Conservation (phyloP, 2,329 filamentous ascomycete species). For the Apiospora malaysiana region DNA sequence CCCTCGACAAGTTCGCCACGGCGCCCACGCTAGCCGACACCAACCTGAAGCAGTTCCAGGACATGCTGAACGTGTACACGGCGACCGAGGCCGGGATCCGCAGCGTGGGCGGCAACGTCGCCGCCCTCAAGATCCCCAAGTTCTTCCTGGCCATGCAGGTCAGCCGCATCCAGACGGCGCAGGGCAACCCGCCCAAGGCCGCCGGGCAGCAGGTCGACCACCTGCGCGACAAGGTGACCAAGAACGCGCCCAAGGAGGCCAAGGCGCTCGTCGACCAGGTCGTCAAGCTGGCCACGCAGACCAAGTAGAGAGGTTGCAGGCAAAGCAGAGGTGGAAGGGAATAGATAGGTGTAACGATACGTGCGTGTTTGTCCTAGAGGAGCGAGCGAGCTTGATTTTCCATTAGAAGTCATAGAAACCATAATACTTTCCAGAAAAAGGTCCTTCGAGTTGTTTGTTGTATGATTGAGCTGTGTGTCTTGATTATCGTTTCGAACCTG, state of each 20-base stretch:
- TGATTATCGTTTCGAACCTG: not conserved
- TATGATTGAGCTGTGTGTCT: not conserved
- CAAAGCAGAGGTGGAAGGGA: too few relatives aligned
- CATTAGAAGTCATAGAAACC: not conserved
- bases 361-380: too few relatives aligned
- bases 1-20: conserved; percentile 59
- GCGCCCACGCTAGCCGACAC: conserved; percentile 49
- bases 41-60: conserved; percentile 57
- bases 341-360: not conserved
- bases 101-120: conserved; percentile 56
- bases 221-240: conserved; percentile 61
- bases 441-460: not conserved
- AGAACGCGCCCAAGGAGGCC: conserved; percentile 57
- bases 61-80: conserved; percentile 60
- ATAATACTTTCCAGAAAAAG: not conserved
- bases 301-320: not conserved
- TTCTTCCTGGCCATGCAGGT: conserved; percentile 68
- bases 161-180: conserved; percentile 62
- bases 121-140: conserved; percentile 64
- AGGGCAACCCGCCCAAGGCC: conserved; percentile 57
- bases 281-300: conserved; percentile 30
- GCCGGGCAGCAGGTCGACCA: conserved; percentile 61
- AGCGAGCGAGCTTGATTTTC: not conserved
- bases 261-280: conserved; percentile 59
- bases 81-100: conserved; percentile 65